phyloP scores from a whole-genome alignment of 257 asterid species.

The Penstemon newberryi region DNA sequence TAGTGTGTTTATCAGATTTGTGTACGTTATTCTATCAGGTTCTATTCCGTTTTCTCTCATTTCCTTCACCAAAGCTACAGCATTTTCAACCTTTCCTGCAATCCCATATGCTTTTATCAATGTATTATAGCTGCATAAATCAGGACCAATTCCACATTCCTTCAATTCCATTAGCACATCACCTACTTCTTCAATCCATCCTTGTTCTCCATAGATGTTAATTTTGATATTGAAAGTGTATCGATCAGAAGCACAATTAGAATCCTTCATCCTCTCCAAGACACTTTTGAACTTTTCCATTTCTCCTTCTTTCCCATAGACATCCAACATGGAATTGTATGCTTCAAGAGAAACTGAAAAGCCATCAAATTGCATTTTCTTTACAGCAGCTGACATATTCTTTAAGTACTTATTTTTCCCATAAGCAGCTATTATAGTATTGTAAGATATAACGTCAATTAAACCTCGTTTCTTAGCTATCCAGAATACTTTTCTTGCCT shows the following conservation, averaged over 20 bases:
- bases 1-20: slow-evolving; percentile 64
- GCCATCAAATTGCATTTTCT: slow-evolving; percentile 76
- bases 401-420: slow-evolving; percentile 66
- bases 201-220: slow-evolving; percentile 73
- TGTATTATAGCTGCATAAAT: slow-evolving; percentile 85
- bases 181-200: slow-evolving; percentile 80
- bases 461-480: slow-evolving; percentile 74
- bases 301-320: slow-evolving; percentile 87
- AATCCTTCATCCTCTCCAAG: slow-evolving; percentile 72
- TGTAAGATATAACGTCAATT: slow-evolving; percentile 73
- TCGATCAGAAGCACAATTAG: slow-evolving; percentile 54
- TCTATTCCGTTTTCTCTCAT: slow-evolving; percentile 73
- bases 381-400: slow-evolving; percentile 72
- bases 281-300: slow-evolving; percentile 80
- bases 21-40: slow-evolving; percentile 71
- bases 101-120: slow-evolving; percentile 89
- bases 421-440: slow-evolving; percentile 82
- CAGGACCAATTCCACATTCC: slow-evolving; percentile 59
- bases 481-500: slow-evolving; percentile 62
- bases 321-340: slow-evolving; percentile 88
- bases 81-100: slow-evolving; percentile 85
- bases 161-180: slow-evolving; percentile 56
- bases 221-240: slow-evolving; percentile 78
- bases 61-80: slow-evolving; percentile 75
- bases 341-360: slow-evolving; percentile 87